Percentiles rank a stretch among this genome's conserved stretches.
These are phyloP conservation scores for Cyclostephanos invisitatus DNA, from an alignment of 108 stramenopile genomes.

Conservation along the genomic window DNA sequence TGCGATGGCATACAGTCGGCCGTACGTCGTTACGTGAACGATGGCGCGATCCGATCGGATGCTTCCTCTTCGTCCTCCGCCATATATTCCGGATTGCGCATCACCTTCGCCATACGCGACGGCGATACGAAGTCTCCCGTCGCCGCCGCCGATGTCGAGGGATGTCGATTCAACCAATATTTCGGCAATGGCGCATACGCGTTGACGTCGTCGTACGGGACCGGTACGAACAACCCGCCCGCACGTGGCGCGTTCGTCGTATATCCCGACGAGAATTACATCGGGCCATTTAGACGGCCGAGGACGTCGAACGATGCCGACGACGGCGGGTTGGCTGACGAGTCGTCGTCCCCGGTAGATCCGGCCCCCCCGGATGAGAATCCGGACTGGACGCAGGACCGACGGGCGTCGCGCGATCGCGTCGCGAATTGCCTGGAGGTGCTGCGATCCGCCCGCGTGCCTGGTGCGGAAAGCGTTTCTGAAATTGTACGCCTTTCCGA, in stretches of 20 bases:
- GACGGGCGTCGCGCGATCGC: constrained; percentile 34
- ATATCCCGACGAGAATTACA: constrained; percentile 68
- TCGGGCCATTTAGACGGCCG: constrained; percentile 69
- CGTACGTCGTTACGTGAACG: constrained; percentile 65
- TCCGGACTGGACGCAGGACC: constrained; percentile 71
- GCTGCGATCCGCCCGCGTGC: constrained; percentile 40
- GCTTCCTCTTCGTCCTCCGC: constrained; percentile 39
- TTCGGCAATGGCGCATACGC: constrained; percentile 80
- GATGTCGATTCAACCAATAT: constrained; percentile 47
- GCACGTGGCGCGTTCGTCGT: constrained; percentile 64
- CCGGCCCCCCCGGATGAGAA: constrained; percentile 50
- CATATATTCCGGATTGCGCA: constrained; percentile 79
- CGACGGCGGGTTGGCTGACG: neutral
- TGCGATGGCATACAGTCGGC: constrained; percentile 79
- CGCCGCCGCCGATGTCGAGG: constrained; percentile 6
- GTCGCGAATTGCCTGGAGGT: constrained; percentile 22
- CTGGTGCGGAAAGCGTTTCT: constrained; percentile 39
- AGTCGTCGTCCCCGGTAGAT: neutral
- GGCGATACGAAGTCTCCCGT: neutral
- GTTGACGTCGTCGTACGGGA: constrained; percentile 68
- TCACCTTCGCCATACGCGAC: constrained; percentile 74
- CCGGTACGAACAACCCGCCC: constrained; percentile 48
- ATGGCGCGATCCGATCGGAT: constrained; percentile 38
- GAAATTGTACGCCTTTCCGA: constrained; percentile 51
- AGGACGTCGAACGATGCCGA: neutral